These are phyloP conservation scores for Xanthoconium purpureum DNA, from an alignment of 768 basidiomycete genomes.

Conservation along the genomic window DNA sequence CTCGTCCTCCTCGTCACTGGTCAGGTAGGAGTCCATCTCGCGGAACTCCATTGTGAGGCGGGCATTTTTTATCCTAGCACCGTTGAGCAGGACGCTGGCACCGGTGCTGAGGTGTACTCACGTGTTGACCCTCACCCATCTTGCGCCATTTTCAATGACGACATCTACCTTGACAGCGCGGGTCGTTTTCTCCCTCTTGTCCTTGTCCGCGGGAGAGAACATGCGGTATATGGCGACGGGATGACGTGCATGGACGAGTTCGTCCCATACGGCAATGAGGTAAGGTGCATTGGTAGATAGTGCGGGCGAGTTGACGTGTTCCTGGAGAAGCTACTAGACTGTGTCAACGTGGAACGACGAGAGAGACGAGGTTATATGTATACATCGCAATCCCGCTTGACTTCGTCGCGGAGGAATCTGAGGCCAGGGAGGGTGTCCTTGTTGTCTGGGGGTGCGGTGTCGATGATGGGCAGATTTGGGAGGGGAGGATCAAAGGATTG, in stretches of 20 bases:
- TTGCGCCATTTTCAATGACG: conserved; percentile 67
- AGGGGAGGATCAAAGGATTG: conserved; percentile 20
- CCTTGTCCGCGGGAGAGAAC: conserved; percentile 28
- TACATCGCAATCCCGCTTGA: conserved; percentile 45
- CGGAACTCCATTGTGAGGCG: conserved; percentile 77
- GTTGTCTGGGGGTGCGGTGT: conserved; percentile 3
- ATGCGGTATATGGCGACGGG: conserved; percentile 62
- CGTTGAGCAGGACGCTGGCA: neutral
- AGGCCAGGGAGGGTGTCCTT: conserved; percentile 37
- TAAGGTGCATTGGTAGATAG: conserved; percentile 73
- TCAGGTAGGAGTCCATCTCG: conserved; percentile 80
- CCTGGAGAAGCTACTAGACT: conserved; percentile 61
- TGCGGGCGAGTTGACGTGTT: conserved; percentile 18
- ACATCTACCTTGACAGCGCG: conserved; percentile 70
- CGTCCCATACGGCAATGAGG: conserved; percentile 78
- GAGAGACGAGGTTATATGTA: neutral
- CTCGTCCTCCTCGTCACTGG: conserved; percentile 47
- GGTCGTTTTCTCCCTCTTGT: too few relatives aligned
- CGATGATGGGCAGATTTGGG: conserved; percentile 34
- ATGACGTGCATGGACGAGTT: conserved; percentile 57
- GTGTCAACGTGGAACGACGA: neutral
- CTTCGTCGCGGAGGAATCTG: conserved; percentile 39
- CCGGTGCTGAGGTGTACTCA: conserved; percentile 37
- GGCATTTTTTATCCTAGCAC: conserved; percentile 70
- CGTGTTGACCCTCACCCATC: conserved; percentile 90